Evolutionary conservation across 192 early-diverging fungal species (phyloP).

Genomic region (Chytriomyces confervae): DNA sequence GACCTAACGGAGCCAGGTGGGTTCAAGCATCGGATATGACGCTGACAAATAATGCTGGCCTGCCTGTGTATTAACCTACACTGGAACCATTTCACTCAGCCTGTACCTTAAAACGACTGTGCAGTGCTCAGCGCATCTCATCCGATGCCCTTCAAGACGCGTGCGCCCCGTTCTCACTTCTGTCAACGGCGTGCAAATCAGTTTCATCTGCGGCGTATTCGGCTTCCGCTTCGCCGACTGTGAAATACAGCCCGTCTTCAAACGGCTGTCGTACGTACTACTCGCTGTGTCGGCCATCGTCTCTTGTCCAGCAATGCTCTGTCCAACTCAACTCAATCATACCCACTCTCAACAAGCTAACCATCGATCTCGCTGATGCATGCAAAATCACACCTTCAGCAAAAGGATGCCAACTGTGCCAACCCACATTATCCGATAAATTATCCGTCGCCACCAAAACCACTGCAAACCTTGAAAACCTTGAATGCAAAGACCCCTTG

Average conservation of each 20-base stretch:
- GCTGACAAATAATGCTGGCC: no score
- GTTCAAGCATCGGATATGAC: background rate
- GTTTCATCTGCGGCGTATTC: background rate
- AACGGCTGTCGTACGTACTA: constrained; percentile 16
- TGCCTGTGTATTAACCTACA: background rate
- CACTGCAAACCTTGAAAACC: constrained; percentile 13
- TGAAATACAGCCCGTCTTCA: no score
- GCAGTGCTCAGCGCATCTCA: background rate
- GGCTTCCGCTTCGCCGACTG: background rate
- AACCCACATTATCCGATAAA: background rate
- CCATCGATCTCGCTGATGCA: background rate
- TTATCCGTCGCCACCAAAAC: constrained; percentile 14
- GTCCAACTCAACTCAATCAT: background rate
- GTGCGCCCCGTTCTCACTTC: background rate
- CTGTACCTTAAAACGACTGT: background rate
- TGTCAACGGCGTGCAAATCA: background rate
- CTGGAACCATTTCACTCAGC: no score
- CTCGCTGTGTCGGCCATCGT: constrained; percentile 18
- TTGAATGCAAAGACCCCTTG: background rate
- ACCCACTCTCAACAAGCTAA: background rate
- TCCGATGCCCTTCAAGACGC: background rate
- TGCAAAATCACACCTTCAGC: background rate
- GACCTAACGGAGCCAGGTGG: constrained; percentile 14
- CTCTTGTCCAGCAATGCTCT: constrained; percentile 22
- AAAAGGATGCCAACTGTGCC: background rate